These are phyloP conservation scores for Leucoagaricus sp. DNA, from an alignment of 1,284 basidiomycete species.

Conservation along the genomic window DNA sequence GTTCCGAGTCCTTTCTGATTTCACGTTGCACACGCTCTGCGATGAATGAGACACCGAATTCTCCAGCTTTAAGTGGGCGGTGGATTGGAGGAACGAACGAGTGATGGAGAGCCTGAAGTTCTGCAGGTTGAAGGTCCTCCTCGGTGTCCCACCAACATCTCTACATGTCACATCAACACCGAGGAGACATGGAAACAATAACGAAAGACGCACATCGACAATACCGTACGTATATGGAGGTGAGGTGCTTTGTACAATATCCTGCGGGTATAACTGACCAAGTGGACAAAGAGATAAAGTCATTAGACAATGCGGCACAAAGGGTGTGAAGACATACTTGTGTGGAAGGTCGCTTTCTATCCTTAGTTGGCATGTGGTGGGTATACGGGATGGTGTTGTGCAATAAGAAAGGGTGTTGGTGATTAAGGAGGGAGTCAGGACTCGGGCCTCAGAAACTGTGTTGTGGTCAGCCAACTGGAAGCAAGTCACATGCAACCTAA, in stretches of 20 bases:
- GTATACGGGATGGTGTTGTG: neutral
- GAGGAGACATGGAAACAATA: neutral
- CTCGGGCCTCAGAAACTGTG: neutral
- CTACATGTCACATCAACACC: constrained; percentile 34
- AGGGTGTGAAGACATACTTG: neutral
- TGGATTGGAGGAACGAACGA: constrained; percentile 64
- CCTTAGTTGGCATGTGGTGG: constrained; percentile 10
- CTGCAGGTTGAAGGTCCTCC: constrained; percentile 48
- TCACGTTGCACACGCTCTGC: constrained; percentile 54
- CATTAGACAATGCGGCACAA: neutral
- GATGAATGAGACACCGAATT: constrained; percentile 82
- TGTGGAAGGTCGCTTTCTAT: neutral
- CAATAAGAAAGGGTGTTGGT: neutral
- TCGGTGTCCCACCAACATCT: constrained; percentile 84
- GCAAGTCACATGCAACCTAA: constrained; percentile 13
- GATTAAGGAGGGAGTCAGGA: neutral
- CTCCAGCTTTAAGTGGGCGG: constrained; percentile 73
- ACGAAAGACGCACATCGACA: constrained; percentile 46
- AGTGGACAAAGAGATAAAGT: neutral
- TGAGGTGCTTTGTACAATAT: constrained; percentile 60
- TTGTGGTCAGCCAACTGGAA: constrained; percentile 5
- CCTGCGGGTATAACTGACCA: constrained; percentile 72
- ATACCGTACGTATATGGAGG: constrained; percentile 48
- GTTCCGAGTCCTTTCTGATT: constrained; percentile 71
- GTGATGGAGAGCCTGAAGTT: constrained; percentile 27